Conservation (phyloP, 495 filamentous ascomycete genomes). For the Penicillium goetzii region DNA sequence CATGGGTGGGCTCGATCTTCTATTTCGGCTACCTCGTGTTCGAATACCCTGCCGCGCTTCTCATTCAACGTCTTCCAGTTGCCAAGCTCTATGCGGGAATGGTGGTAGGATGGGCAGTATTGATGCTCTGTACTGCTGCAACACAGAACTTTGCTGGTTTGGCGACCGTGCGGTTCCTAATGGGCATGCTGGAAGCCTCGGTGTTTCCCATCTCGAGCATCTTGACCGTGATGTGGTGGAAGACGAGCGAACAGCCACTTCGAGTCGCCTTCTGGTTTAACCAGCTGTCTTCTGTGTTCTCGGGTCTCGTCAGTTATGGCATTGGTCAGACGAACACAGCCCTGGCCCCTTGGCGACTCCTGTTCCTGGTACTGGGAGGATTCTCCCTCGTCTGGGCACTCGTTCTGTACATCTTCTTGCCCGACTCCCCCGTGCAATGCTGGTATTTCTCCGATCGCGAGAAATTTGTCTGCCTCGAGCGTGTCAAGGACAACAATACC, state of each 20-base stretch:
- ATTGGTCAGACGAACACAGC: conserved; percentile 20
- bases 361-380: conserved; percentile 28
- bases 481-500: conserved; percentile 57
- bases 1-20: conserved; percentile 52
- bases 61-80: conserved; percentile 51
- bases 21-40: conserved; percentile 44
- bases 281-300: conserved; percentile 29
- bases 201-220: conserved; percentile 54
- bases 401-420: conserved; percentile 48
- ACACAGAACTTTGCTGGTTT: conserved; percentile 29
- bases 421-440: conserved; percentile 54
- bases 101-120: conserved; percentile 27
- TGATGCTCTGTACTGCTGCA: conserved; percentile 26
- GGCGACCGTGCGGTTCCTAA: conserved; percentile 44
- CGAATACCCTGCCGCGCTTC: conserved; percentile 31
- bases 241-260: conserved; percentile 51
- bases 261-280: conserved; percentile 56
- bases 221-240: conserved; percentile 56
- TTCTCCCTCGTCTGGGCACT: conserved; percentile 45
- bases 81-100: conserved; percentile 48
- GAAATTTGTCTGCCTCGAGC: conserved; percentile 53
- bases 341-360: conserved; percentile 18
- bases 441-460: conserved; percentile 48
- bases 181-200: conserved; percentile 50
- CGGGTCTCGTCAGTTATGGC: conserved; percentile 19